Base-by-base conservation (phyloP, 257 asterid species). In the Schizonepeta tenuifolia region DNA sequence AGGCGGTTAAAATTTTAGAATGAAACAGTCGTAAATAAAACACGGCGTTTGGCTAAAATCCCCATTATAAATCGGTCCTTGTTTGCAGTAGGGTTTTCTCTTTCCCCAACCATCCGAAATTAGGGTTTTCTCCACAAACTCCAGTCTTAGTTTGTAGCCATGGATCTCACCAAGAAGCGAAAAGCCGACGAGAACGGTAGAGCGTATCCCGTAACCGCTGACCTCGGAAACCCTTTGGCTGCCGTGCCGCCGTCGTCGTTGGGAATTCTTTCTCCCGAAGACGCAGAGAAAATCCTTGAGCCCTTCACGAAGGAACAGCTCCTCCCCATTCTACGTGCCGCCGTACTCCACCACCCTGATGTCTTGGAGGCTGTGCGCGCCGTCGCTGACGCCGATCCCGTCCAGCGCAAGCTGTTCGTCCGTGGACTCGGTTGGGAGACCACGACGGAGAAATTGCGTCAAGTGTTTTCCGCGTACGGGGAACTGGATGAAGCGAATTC, bases 341-440 rank as follows among this genome's bases (percentile, higher is more conserved):
- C 97, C 20, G 70, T 91, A 20, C 81, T 89, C 63, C 89, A 88
- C 33, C 88, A 93, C 75, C 91, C 97, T 0, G 97, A 89, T 55
- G 88, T 93, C 11, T 81, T 93, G 33, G 89, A 86, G 65, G 82
- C 89, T 22, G 84, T 93, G 7, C 96, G 97, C 31, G 11, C 90
- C 41, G 88, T 93, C 17, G 97, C 98, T 9, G 98, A 93, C 67
- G 84, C 96, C 9, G 96, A 93, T 51, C 84, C 95, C 15, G 73
- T 84, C 14, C 94, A 88, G 76, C 87, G 98, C 10, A 93, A 93
- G 69, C 94, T 90, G 57, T 93, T 93, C 59, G 85, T 91, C 21
- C 98, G 98, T n/a, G 98, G 97, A 31, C 96, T 93, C 7, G 98
- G 98, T 2, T 93, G 98, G 98, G 97, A 91, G 70, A 93, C 97